phyloP scores from a whole-genome alignment of 2,329 filamentous ascomycete species.

The Exophiala sideris region DNA sequence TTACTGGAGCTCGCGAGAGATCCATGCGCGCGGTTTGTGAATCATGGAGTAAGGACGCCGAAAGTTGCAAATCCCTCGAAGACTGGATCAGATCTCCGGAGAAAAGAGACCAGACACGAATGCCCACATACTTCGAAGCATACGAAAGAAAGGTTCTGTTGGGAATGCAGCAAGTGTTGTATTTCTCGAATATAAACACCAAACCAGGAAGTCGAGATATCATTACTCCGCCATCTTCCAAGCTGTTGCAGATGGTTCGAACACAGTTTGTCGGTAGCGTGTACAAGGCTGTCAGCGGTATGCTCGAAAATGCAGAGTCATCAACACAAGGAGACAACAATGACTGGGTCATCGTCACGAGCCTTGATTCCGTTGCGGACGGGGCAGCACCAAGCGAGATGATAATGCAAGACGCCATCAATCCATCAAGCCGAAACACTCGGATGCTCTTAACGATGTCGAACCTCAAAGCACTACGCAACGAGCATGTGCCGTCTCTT shows the following conservation, averaged over 20 bases:
- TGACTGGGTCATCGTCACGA: constrained; percentile 51
- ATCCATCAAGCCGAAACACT: constrained; percentile 67
- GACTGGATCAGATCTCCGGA: constrained; percentile 87
- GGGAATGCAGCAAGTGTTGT: constrained; percentile 93
- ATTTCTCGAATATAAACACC: constrained; percentile 78
- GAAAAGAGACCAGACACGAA: constrained; percentile 79
- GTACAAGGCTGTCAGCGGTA: constrained; percentile 89
- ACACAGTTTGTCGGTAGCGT: constrained; percentile 89
- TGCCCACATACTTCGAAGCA: constrained; percentile 80
- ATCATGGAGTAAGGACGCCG: constrained; percentile 89
- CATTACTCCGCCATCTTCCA: constrained; percentile 77
- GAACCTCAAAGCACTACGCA: constrained; percentile 80
- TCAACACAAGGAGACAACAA: constrained; percentile 61
- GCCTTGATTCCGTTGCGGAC: constrained; percentile 24
- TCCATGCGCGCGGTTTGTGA: constrained; percentile 81
- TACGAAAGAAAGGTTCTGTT: constrained; percentile 79
- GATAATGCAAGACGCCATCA: constrained; percentile 49
- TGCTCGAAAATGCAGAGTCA: constrained; percentile 93
- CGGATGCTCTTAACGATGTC: constrained; percentile 91
- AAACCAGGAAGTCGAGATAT: constrained; percentile 73
- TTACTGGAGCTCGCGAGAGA: constrained; percentile 76
- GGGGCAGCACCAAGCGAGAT: constrained; percentile 36
- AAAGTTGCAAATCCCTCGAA: constrained; percentile 87
- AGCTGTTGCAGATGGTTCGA: constrained; percentile 84
- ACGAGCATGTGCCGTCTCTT: constrained; percentile 79